phyloP scores from a whole-genome alignment of 108 stramenopile species.

The Epipyxis sp. region DNA sequence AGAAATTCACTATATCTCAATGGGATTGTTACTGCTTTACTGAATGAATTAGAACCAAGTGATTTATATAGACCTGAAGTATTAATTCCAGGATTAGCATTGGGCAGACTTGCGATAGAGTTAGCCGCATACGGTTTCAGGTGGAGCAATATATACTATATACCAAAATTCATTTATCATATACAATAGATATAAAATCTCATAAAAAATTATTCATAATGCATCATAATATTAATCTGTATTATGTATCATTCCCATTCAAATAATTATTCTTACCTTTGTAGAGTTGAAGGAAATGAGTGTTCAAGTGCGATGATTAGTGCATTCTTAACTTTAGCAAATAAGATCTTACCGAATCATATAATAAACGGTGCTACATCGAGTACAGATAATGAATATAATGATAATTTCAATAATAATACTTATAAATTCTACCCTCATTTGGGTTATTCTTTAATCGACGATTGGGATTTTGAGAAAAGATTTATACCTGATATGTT shows the following conservation, averaged over 20 bases:
- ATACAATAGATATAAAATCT: not conserved
- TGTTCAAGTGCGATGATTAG: not conserved
- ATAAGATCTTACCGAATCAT: not conserved
- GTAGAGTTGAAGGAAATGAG: not conserved
- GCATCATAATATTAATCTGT: not conserved
- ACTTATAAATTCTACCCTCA: not conserved
- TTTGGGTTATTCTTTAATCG: not conserved
- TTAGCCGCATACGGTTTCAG: conserved; percentile 72
- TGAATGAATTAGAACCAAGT: not conserved
- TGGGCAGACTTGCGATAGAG: conserved; percentile 86
- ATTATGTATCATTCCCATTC: not conserved
- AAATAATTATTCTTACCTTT: not conserved
- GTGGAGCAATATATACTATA: conserved; percentile 84
- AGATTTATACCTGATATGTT: not conserved
- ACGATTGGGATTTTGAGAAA: not conserved
- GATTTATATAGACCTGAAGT: not conserved
- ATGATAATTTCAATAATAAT: not conserved
- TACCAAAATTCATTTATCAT: conserved; percentile 35
- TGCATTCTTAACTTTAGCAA: not conserved
- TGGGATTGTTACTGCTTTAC: not conserved
- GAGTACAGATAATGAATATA: too few relatives aligned
- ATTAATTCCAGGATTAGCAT: conserved; percentile 58
- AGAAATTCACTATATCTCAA: not conserved
- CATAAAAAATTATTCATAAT: not conserved
- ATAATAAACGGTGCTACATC: too few relatives aligned